Percentiles rank a stretch among this genome's conserved stretches.
Conservation (phyloP, 169 alveolate species). For the Cryptosporidium bovis region DNA sequence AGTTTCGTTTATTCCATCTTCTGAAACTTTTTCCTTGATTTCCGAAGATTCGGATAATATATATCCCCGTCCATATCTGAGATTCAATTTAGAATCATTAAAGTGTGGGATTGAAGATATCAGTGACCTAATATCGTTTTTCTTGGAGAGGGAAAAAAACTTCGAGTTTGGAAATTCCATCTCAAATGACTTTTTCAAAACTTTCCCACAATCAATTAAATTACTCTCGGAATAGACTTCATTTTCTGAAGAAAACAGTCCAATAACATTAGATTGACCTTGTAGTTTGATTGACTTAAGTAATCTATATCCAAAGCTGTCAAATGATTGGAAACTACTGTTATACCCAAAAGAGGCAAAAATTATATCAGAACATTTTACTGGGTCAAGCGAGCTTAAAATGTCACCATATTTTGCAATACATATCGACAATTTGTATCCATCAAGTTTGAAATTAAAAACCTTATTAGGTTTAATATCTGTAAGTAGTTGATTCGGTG, state of each 20-base stretch:
- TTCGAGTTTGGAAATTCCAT: constrained; percentile 82
- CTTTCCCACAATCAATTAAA: constrained; percentile 80
- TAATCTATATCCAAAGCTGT: constrained; percentile 82
- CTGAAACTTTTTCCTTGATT: constrained; percentile 1
- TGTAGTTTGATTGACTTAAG: constrained; percentile 81
- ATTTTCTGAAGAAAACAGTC: constrained; percentile 78
- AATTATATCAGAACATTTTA: constrained; percentile 47
- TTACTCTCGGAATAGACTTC: constrained; percentile 53
- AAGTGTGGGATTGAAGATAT: constrained; percentile 17
- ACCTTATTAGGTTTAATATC: neutral
- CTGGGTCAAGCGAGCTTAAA: constrained; percentile 24
- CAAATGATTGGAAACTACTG: constrained; percentile 80
- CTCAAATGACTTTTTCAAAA: constrained; percentile 80
- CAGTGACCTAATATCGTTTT: constrained; percentile 32
- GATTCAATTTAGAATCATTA: constrained; percentile 63
- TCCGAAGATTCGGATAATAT: constrained; percentile 62
- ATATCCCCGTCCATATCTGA: constrained; percentile 75
- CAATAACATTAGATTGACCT: constrained; percentile 81
- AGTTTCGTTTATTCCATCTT: constrained; percentile 49
- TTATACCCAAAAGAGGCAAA: constrained; percentile 53
- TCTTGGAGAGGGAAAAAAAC: constrained; percentile 67
- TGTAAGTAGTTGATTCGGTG: neutral
- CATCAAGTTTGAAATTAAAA: constrained; percentile 15
- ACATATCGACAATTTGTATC: constrained; percentile 21
- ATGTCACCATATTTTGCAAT: constrained; percentile 39